A percentile compares a stretch with the other conserved stretches of the same genome.
Conservation (phyloP, 2,329 filamentous ascomycete species). For the Coleophoma eucalyptorum region DNA sequence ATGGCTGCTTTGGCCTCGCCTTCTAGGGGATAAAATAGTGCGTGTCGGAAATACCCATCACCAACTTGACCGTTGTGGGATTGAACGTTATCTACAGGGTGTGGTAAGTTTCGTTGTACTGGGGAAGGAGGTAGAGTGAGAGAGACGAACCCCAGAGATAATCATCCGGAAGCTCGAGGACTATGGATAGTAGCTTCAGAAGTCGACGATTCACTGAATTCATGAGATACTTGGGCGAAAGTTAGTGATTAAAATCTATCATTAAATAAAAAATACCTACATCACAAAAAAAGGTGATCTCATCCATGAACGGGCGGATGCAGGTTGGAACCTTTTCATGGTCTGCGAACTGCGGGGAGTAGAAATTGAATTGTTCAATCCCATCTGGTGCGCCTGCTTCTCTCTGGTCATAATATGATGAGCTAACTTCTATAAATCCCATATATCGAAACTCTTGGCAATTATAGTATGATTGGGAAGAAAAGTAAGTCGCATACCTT, state of each 20-base stretch:
- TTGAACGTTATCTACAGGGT: conserved; percentile 30
- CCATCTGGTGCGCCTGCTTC: conserved; percentile 39
- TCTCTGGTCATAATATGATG: conserved; percentile 23
- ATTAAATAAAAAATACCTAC: too few species aligned
- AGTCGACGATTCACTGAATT: conserved; percentile 41
- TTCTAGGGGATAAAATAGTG: conserved; percentile 34
- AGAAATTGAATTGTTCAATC: conserved; percentile 49
- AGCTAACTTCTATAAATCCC: too few species aligned
- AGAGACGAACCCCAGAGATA: conserved; percentile 32
- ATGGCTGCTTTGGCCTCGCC: conserved; percentile 27
- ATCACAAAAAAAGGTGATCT: conserved; percentile 39
- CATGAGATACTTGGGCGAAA: conserved; percentile 34
- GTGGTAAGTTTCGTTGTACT: too few species aligned
- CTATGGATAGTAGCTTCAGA: conserved; percentile 35
- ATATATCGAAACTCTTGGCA: not conserved
- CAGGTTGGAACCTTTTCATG: conserved; percentile 31
- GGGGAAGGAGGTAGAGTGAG: not conserved
- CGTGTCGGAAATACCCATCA: conserved; percentile 43
- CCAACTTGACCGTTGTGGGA: conserved; percentile 37
- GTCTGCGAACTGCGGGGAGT: conserved; percentile 12
- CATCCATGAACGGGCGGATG: conserved; percentile 44
- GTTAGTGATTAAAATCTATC: too few species aligned
- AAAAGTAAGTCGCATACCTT: conserved; percentile 1
- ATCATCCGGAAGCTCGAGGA: conserved; percentile 39
- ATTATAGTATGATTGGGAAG: not conserved